Evolutionary conservation across 2,329 filamentous ascomycete genomes (phyloP).

Genomic region (Didymella segeticola): DNA sequence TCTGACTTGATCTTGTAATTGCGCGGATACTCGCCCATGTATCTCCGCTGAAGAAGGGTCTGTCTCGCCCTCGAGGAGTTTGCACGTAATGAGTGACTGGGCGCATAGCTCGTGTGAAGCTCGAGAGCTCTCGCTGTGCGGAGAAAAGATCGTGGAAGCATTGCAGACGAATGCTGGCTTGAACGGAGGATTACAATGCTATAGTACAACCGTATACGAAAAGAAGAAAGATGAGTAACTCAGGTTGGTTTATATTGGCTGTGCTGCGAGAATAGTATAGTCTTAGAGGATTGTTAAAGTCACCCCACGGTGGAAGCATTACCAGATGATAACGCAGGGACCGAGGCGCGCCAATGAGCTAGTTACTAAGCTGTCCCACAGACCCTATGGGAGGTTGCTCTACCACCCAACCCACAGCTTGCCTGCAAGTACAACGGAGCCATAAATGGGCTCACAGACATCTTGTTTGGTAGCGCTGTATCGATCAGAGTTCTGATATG

Average conservation of each 20-base stretch:
- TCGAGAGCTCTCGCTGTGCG: slow-evolving; percentile 36
- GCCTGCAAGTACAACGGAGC: background rate
- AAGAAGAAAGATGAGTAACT: background rate
- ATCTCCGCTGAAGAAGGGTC: slow-evolving; percentile 23
- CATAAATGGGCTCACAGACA: background rate
- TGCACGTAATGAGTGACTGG: slow-evolving; percentile 28
- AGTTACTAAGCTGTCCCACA: slow-evolving; percentile 8
- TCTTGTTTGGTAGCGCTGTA: background rate
- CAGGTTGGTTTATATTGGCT: slow-evolving; percentile 16
- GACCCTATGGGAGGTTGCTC: background rate
- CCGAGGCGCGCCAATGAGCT: slow-evolving; percentile 7
- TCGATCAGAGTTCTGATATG: background rate
- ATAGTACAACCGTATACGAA: slow-evolving; percentile 23
- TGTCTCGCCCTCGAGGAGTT: slow-evolving; percentile 23
- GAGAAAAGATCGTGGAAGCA: slow-evolving; percentile 39
- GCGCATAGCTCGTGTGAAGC: slow-evolving; percentile 35
- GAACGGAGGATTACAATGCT: slow-evolving; percentile 13
- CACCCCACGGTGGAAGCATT: slow-evolving; percentile 36
- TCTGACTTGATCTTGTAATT: slow-evolving; percentile 31
- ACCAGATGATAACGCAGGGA: background rate
- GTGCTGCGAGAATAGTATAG: slow-evolving; percentile 9
- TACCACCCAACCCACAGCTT: background rate
- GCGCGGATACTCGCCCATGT: slow-evolving; percentile 28
- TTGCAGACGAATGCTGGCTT: slow-evolving; percentile 29
- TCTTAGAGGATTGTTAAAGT: slow-evolving; percentile 25